These are phyloP conservation scores for Pyrenophora graminea DNA, from an alignment of 2,329 filamentous ascomycete species.

Conservation along the genomic window DNA sequence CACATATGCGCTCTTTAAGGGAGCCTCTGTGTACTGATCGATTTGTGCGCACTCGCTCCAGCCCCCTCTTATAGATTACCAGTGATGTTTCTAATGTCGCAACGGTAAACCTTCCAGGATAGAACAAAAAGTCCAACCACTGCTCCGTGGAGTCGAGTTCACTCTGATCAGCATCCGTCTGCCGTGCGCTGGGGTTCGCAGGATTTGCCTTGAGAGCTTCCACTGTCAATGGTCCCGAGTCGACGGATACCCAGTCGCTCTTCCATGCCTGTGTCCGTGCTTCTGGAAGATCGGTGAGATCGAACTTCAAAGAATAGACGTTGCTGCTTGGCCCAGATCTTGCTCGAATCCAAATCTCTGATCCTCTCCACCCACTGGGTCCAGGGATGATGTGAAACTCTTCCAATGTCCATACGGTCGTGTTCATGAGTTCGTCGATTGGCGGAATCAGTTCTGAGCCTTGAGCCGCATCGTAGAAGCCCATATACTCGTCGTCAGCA, in stretches of 20 bases:
- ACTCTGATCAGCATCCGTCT: slow-evolving; percentile 31
- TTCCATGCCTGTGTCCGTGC: slow-evolving; percentile 73
- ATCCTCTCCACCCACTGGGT: slow-evolving; percentile 44
- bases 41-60: slow-evolving; percentile 39
- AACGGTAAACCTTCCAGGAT: slow-evolving; percentile 78
- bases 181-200: slow-evolving; percentile 46
- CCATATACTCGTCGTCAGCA: slow-evolving; percentile 60
- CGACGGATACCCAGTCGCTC: slow-evolving; percentile 52
- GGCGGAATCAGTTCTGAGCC: slow-evolving; percentile 66
- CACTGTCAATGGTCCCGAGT: slow-evolving; percentile 48
- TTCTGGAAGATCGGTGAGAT: slow-evolving; percentile 64
- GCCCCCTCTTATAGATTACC: slow-evolving; percentile 74
- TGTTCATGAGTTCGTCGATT: slow-evolving; percentile 55
- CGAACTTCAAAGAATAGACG: slow-evolving; percentile 74
- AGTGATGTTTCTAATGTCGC: slow-evolving; percentile 83
- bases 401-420: slow-evolving; percentile 57
- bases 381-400: slow-evolving; percentile 51
- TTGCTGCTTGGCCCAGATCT: slow-evolving; percentile 63
- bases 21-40: slow-evolving; percentile 51
- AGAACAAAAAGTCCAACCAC: slow-evolving; percentile 84
- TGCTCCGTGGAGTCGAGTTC: slow-evolving; percentile 67
- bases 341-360: slow-evolving; percentile 54
- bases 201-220: slow-evolving; percentile 47
- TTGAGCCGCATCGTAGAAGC: slow-evolving; percentile 73
- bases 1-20: slow-evolving; percentile 76